Evolutionary conservation across 345 rosid genomes (phyloP).

Genomic region (Eucalyptus guilfoylei): DNA sequence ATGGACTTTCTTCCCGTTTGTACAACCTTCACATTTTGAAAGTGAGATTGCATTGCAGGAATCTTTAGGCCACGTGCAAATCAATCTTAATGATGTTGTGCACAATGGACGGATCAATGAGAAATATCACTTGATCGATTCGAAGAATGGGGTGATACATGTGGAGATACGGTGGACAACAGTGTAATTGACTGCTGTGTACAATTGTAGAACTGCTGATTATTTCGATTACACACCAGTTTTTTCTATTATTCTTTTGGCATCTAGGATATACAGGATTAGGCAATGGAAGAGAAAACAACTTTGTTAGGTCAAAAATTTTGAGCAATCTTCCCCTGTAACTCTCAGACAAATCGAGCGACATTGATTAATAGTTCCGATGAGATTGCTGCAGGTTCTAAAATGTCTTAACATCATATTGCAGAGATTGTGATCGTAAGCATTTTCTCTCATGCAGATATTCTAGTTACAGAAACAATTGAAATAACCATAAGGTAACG

Average conservation of each 20-base stretch:
- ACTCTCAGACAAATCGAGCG: background rate
- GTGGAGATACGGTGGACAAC: conserved; percentile 63
- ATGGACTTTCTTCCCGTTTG: background rate
- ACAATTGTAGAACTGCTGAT: background rate
- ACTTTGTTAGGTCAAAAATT: background rate
- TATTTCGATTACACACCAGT: background rate
- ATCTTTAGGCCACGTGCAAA: conserved; percentile 59
- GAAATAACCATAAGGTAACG: background rate
- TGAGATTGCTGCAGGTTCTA: background rate
- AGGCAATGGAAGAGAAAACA: background rate
- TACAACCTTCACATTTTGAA: background rate
- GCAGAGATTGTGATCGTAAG: background rate
- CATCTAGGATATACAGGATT: background rate
- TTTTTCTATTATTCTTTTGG: background rate
- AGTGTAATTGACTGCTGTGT: conserved; percentile 11
- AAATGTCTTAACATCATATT: background rate
- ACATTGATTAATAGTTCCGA: background rate
- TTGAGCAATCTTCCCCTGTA: background rate
- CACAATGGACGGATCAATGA: conserved; percentile 74
- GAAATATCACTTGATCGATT: conserved; percentile 69
- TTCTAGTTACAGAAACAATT: background rate
- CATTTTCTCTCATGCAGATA: background rate
- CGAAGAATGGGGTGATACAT: conserved; percentile 68
- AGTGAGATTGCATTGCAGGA: conserved; percentile 25
- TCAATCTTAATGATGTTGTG: conserved; percentile 69